Percentiles rank a stretch among this genome's conserved stretches.
phyloP scores from a whole-genome alignment of 2,329 filamentous ascomycete species.

The Biscogniauxia marginata region DNA sequence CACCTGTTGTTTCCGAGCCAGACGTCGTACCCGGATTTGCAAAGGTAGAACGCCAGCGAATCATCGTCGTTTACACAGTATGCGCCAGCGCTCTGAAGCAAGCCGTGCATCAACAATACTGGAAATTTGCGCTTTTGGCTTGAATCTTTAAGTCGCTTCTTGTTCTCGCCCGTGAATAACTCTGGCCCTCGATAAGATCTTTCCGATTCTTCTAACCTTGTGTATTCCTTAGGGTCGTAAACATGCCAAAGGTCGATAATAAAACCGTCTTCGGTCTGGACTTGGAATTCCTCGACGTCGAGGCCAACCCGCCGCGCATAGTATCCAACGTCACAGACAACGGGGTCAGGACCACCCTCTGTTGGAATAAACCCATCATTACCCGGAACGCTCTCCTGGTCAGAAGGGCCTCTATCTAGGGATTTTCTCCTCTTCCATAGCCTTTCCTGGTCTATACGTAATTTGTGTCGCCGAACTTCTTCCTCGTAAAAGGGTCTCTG shows the following conservation, averaged over 20 bases:
- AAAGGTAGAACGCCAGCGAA: slow-evolving; percentile 86
- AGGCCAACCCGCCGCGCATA: slow-evolving; percentile 87
- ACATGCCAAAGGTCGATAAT: slow-evolving; percentile 87
- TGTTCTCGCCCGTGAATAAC: slow-evolving; percentile 52
- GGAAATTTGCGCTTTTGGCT: slow-evolving; percentile 66
- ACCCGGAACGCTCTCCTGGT: slow-evolving; percentile 40
- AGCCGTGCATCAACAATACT: slow-evolving; percentile 81
- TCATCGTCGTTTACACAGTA: slow-evolving; percentile 90
- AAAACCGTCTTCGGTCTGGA: slow-evolving; percentile 93
- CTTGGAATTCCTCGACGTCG: slow-evolving; percentile 77
- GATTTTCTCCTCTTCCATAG: slow-evolving; percentile 58
- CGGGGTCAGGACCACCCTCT: slow-evolving; percentile 76
- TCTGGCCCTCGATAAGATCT: slow-evolving; percentile 58
- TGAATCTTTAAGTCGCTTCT: slow-evolving; percentile 37
- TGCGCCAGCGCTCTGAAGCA: slow-evolving; percentile 83
- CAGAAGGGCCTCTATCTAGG: slow-evolving; percentile 37
- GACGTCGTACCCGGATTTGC: slow-evolving; percentile 89
- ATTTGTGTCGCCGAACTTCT: slow-evolving; percentile 59
- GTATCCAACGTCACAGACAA: slow-evolving; percentile 77
- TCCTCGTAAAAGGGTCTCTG: slow-evolving; percentile 70
- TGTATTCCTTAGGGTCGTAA: slow-evolving; percentile 77
- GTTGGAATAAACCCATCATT: slow-evolving; percentile 66
- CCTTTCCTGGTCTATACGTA: slow-evolving; percentile 55
- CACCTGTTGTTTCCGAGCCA: slow-evolving; percentile 95
- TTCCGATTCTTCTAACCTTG: slow-evolving; percentile 46